A percentile compares a stretch with the other conserved stretches of the same genome.
phyloP scores from a whole-genome alignment of 2,329 filamentous ascomycete genomes.

The Epichloe brachyelytri region DNA sequence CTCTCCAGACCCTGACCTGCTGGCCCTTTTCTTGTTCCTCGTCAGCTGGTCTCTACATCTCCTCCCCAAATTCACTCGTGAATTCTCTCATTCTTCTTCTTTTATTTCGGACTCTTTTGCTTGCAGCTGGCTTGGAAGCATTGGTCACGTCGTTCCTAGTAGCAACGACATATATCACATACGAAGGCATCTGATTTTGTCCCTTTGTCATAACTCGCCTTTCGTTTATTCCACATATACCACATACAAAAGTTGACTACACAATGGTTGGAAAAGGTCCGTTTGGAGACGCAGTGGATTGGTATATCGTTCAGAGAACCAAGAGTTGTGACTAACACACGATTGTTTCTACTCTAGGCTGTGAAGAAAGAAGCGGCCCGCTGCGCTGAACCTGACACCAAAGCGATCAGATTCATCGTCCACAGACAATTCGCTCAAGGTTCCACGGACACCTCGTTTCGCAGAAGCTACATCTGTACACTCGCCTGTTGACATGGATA shows the following conservation, averaged over 20 bases:
- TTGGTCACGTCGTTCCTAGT: slow-evolving; percentile 4
- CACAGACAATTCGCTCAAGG: slow-evolving; percentile 46
- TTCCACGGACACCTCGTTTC: slow-evolving; percentile 64
- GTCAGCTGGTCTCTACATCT: slow-evolving; percentile 43
- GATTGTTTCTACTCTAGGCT: slow-evolving; percentile 10
- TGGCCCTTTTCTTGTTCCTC: slow-evolving; percentile 25
- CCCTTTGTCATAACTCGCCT: slow-evolving; percentile 4
- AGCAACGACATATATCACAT: slow-evolving; percentile 1
- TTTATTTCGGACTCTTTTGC: slow-evolving; percentile 9
- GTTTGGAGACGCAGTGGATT: slow-evolving; percentile 7
- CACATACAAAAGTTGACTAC: slow-evolving; percentile 4
- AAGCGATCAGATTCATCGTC: slow-evolving; percentile 38
- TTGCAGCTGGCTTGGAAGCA: slow-evolving; percentile 10
- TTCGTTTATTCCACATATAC: slow-evolving; percentile 6
- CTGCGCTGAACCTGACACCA: slow-evolving; percentile 40
- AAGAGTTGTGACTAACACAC: slow-evolving; percentile 10
- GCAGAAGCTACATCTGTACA: slow-evolving; percentile 69
- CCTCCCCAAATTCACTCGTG: slow-evolving; percentile 16
- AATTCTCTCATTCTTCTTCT: slow-evolving; percentile 22
- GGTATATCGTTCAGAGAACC: background rate
- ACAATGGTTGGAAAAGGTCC: slow-evolving; percentile 29
- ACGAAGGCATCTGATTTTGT: background rate
- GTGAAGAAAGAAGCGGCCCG: slow-evolving; percentile 45
- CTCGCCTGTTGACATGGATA: slow-evolving; percentile 53
- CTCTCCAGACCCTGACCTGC: slow-evolving; percentile 22